Evolutionary conservation across 805 yeast genomes (phyloP), one percentile per base, ranked within the genome.

Genomic region (Candida lessepsii): DNA sequence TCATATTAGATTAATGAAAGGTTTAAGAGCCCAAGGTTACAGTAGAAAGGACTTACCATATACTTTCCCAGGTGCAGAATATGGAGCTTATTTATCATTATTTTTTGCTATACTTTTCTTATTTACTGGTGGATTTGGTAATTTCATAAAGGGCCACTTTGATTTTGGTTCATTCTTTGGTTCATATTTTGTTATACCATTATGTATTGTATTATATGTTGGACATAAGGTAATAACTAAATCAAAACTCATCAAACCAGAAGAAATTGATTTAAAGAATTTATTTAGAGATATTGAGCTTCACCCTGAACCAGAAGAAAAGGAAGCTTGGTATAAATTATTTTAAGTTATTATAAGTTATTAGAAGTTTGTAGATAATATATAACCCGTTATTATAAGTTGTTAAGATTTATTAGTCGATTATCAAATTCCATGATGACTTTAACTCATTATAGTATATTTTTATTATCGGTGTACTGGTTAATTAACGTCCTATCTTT

Each of bases 41-140:
- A 15, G 35, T 13, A 39, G 49, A 35, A 11, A 19, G n/a, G 39
- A 40, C 9, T 57, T 62, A 48, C 51, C 65, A 2, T 57, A 50
- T 49, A 51, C 34, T 18, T 52, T 63, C 9, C 50, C 51, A 5
- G 52, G 60, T 39, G 61, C 61, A 36, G 61, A 59, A 14, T 61
- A 32, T 32, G 66, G 60, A 7, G 52, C 66, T 6, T 61, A 54
- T 43, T 54, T 54, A 33, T 59, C 57, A 16, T 49, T 61, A 25
- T 65, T 67, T 7, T 65, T 57, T 42, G 56, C 58, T 9, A 66
- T 60, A 3, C 60, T 67, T 38, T 40, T 81, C 42, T 44, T 69
- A 5, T 20, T 83, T 9, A 82, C 89, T 10, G 84, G 83, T 49
- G 90, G 90, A 40, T 84, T 80, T 55, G 80, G 75, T 3, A 81